Percentiles rank a stretch among this genome's conserved stretches.
Conservation (phyloP, 768 basidiomycete genomes). For the Obba rivulosa region DNA sequence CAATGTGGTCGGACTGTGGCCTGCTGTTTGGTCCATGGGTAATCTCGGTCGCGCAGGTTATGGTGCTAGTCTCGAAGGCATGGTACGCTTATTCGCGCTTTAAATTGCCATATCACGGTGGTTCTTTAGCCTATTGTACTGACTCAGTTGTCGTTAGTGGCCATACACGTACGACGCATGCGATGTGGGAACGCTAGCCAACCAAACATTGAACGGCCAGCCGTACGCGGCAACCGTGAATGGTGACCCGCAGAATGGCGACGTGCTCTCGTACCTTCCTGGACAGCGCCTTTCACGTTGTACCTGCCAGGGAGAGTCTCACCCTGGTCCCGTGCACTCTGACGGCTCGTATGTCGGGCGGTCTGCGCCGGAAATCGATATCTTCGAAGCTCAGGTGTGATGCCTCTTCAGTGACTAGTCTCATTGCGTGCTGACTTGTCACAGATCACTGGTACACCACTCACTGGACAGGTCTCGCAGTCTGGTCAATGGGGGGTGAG, state of each 20-base stretch:
- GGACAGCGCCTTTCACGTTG: constrained; percentile 87
- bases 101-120: neutral
- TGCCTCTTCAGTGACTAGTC: constrained; percentile 40
- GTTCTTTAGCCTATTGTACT: constrained; percentile 2
- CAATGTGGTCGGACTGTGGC: constrained; percentile 39
- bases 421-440: neutral
- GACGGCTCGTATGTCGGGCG: constrained; percentile 80
- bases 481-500: constrained; percentile 79
- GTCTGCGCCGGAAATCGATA: constrained; percentile 84
- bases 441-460: constrained; percentile 34
- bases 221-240: constrained; percentile 57
- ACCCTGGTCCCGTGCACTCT: constrained; percentile 73
- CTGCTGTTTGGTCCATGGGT: constrained; percentile 56
- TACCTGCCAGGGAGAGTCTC: constrained; percentile 76
- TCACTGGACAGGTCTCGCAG: constrained; percentile 71
- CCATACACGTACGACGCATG: constrained; percentile 82
- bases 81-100: constrained; percentile 38
- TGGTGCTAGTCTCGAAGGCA: constrained; percentile 81
- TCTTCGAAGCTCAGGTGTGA: constrained; percentile 76
- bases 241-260: constrained; percentile 45
- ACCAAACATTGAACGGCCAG: constrained; percentile 70
- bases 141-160: constrained; percentile 41
- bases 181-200: constrained; percentile 51
- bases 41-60: constrained; percentile 85
- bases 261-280: constrained; percentile 59